phyloP scores from a whole-genome alignment of 352 stramenopile genomes.

The Globisporangium echinulatum region DNA sequence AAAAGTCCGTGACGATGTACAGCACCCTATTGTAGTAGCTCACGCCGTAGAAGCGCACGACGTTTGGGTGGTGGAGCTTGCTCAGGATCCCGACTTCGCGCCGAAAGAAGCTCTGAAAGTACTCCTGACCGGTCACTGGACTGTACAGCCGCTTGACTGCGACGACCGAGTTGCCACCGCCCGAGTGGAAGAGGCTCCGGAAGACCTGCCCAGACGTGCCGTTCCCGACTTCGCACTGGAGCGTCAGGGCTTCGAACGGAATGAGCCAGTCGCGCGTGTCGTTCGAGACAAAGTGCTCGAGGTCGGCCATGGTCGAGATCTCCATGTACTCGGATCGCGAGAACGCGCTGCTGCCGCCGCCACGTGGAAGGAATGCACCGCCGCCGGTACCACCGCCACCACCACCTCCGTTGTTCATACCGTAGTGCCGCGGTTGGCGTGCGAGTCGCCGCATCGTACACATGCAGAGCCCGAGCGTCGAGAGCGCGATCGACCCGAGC shows the following conservation, averaged over 20 bases:
- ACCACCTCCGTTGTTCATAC: not conserved
- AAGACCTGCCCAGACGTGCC: conserved; percentile 89
- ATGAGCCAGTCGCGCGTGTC: conserved; percentile 88
- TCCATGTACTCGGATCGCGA: conserved; percentile 81
- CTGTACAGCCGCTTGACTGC: conserved; percentile 87
- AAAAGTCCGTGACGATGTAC: conserved; percentile 90
- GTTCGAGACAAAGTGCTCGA: conserved; percentile 86
- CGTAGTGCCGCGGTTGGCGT: conserved; percentile 43
- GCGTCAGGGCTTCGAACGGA: conserved; percentile 80
- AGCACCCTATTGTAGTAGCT: conserved; percentile 88
- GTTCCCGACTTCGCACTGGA: conserved; percentile 82
- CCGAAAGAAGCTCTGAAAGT: conserved; percentile 89
- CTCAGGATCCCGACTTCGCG: conserved; percentile 85
- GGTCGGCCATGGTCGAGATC: conserved; percentile 79
- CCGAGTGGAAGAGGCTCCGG: conserved; percentile 74
- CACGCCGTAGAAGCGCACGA: conserved; percentile 87
- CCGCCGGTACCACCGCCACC: not conserved
- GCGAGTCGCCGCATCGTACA: conserved; percentile 78
- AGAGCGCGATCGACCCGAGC: conserved; percentile 70
- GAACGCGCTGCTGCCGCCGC: conserved; percentile 41
- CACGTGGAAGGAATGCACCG: conserved; percentile 23
- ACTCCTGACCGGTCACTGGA: conserved; percentile 80
- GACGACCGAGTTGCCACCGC: conserved; percentile 76
- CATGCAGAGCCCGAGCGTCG: conserved; percentile 82
- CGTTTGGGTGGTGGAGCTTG: conserved; percentile 82